These are phyloP conservation scores for Didymella glomerata DNA, from an alignment of 2,329 filamentous ascomycete genomes.

Conservation along the genomic window DNA sequence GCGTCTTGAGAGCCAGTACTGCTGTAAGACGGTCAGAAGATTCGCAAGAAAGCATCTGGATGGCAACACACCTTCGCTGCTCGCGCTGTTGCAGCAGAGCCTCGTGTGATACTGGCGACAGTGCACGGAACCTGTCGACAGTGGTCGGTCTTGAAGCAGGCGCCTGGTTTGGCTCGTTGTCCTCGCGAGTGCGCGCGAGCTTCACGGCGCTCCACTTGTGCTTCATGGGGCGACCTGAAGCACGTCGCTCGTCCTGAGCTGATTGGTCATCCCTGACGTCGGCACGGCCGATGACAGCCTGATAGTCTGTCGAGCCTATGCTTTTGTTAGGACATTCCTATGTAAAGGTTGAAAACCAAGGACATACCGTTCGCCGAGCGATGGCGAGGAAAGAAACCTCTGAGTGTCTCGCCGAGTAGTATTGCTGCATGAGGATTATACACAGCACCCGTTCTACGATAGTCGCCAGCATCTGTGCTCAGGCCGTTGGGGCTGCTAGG, in stretches of 20 bases:
- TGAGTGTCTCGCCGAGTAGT: no score
- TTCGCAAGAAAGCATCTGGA: no score
- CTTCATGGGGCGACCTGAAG: not conserved
- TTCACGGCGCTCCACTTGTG: constrained; percentile 8
- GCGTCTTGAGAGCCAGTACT: not conserved
- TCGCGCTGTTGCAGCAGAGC: not conserved
- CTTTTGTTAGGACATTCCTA: not conserved
- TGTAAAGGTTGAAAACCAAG: not conserved
- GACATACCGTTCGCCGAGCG: not conserved
- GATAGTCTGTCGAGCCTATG: not conserved
- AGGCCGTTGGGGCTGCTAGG: not conserved
- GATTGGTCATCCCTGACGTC: not conserved
- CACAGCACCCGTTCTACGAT: not conserved
- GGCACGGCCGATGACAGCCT: not conserved
- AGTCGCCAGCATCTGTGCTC: not conserved
- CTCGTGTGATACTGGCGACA: not conserved
- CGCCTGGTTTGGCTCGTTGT: not conserved
- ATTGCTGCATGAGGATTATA: not conserved
- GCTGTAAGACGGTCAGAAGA: not conserved
- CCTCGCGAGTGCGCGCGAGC: not conserved
- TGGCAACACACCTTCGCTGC: not conserved
- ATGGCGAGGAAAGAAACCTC: not conserved
- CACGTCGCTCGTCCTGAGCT: not conserved
- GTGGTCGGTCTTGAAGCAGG: not conserved
- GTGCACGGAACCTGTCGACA: not conserved